These are phyloP conservation scores for Trichoderma endophyticum DNA, from an alignment of 2,329 filamentous ascomycete species.

Conservation along the genomic window DNA sequence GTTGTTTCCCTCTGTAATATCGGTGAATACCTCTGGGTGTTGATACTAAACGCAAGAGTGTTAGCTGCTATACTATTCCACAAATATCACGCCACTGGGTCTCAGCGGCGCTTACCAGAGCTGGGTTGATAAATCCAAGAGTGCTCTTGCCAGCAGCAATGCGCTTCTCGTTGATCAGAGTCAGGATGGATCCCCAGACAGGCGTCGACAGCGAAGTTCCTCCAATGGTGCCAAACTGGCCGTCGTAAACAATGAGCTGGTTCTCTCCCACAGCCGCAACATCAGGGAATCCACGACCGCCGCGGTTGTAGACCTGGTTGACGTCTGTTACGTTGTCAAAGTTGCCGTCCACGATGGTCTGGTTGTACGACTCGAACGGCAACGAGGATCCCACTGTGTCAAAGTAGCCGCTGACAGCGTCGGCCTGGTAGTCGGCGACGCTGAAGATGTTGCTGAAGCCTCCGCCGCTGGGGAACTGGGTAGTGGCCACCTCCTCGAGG, in stretches of 20 bases:
- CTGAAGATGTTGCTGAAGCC: neutral
- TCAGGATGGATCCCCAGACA: slow-evolving; percentile 30
- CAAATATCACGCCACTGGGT: neutral
- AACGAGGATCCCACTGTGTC: slow-evolving; percentile 22
- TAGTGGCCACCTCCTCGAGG: neutral
- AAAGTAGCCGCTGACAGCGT: slow-evolving; percentile 26
- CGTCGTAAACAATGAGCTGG: slow-evolving; percentile 42
- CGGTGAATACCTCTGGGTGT: neutral
- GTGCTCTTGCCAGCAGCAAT: slow-evolving; percentile 24
- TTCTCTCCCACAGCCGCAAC: slow-evolving; percentile 43
- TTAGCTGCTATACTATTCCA: neutral
- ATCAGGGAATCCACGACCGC: slow-evolving; percentile 45
- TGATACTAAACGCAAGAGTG: neutral
- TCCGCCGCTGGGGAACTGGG: neutral
- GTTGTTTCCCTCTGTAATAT: neutral
- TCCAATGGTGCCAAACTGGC: slow-evolving; percentile 41
- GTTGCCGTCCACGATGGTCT: slow-evolving; percentile 34
- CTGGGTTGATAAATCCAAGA: neutral
- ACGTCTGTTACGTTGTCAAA: slow-evolving; percentile 32
- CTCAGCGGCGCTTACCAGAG: neutral
- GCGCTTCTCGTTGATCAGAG: slow-evolving; percentile 27
- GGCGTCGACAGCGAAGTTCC: slow-evolving; percentile 44
- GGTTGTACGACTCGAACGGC: neutral
- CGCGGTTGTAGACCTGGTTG: slow-evolving; percentile 42
- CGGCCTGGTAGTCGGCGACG: neutral